These are phyloP conservation scores for Termitomyces sp. DNA, from an alignment of 768 basidiomycete genomes.

Conservation along the genomic window DNA sequence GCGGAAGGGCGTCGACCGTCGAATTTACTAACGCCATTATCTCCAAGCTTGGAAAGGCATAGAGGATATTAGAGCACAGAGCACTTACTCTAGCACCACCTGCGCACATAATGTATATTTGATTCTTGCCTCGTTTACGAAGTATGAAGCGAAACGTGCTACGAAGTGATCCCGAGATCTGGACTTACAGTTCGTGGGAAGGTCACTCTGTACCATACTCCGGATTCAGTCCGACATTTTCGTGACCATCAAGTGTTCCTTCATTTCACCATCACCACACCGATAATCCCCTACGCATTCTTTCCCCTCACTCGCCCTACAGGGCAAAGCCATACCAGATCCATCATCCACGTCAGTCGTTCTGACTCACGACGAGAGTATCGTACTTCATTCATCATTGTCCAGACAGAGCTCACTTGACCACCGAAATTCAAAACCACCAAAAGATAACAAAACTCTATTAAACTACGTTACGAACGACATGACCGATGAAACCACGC, in stretches of 20 bases:
- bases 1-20: constrained; percentile 84
- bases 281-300: constrained; percentile 42
- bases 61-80: constrained; percentile 8
- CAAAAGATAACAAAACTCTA: constrained; percentile 46
- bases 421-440: constrained; percentile 27
- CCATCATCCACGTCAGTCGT: constrained; percentile 13
- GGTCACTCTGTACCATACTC: constrained; percentile 18
- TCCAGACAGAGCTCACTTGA: constrained; percentile 24
- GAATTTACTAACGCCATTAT: constrained; percentile 91
- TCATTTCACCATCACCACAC: constrained; percentile 43
- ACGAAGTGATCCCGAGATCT: not conserved
- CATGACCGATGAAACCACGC: constrained; percentile 79
- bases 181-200: constrained; percentile 30
- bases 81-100: constrained; percentile 4
- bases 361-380: not conserved
- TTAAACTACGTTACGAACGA: constrained; percentile 66
- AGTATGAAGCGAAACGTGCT: constrained; percentile 1
- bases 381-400: constrained; percentile 3
- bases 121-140: constrained; percentile 1
- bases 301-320: constrained; percentile 79
- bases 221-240: constrained; percentile 17
- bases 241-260: constrained; percentile 37
- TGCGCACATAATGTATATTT: constrained; percentile 5
- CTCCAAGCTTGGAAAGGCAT: constrained; percentile 43
- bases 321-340: constrained; percentile 62